Evolutionary conservation across 352 stramenopile species (phyloP).

Genomic region (Pythium aristosporum): DNA sequence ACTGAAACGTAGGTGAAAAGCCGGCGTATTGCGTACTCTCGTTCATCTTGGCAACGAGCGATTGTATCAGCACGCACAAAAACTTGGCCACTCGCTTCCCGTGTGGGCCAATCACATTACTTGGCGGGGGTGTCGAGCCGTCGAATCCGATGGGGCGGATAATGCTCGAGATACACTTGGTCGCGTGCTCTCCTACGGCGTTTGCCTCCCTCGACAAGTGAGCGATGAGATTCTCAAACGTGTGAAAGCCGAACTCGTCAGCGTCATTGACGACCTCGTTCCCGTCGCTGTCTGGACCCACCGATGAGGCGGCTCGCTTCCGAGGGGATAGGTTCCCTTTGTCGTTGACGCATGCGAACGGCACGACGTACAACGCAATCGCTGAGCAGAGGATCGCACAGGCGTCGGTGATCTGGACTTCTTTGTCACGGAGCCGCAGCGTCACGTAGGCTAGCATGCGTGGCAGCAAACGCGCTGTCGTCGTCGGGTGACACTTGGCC

Average conservation of each 20-base stretch:
- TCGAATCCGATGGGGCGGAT: slow-evolving; percentile 58
- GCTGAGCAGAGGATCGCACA: slow-evolving; percentile 53
- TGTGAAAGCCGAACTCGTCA: slow-evolving; percentile 3
- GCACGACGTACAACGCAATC: slow-evolving; percentile 49
- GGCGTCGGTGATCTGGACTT: slow-evolving; percentile 50
- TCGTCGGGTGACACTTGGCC: slow-evolving; percentile 43
- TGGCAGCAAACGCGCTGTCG: slow-evolving; percentile 37
- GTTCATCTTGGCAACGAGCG: slow-evolving; percentile 44
- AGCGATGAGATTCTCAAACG: slow-evolving; percentile 39
- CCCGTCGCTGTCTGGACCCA: not conserved
- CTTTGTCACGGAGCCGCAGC: slow-evolving; percentile 53
- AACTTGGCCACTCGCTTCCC: slow-evolving; percentile 35
- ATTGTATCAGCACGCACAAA: slow-evolving; percentile 36
- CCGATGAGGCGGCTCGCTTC: slow-evolving; percentile 3
- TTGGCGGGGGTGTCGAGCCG: slow-evolving; percentile 34
- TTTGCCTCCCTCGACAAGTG: slow-evolving; percentile 44
- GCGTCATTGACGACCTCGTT: not conserved
- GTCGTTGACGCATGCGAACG: slow-evolving; percentile 14
- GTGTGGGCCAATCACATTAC: slow-evolving; percentile 32
- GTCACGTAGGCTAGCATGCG: slow-evolving; percentile 45
- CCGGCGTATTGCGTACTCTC: slow-evolving; percentile 40
- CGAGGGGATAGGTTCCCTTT: slow-evolving; percentile 18
- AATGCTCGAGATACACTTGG: slow-evolving; percentile 44
- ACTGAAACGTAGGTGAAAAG: slow-evolving; percentile 50
- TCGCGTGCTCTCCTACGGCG: slow-evolving; percentile 47